Evolutionary conservation across 208 protist species (phyloP).

Genomic region (Dictyostelium gargantuum): DNA sequence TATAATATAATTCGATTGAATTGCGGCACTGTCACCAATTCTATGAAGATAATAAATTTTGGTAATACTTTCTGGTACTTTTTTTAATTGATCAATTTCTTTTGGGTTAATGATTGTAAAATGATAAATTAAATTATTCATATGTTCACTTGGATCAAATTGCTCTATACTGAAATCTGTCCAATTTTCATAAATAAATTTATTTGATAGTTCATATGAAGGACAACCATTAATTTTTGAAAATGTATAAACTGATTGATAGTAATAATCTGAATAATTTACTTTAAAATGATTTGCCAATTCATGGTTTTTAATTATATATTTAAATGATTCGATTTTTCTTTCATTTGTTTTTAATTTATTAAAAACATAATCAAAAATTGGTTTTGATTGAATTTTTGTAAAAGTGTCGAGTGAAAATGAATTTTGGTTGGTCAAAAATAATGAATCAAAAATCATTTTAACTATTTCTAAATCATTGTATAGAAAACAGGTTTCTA

Average conservation of each 20-base stretch:
- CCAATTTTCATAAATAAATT: background rate
- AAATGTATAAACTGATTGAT: background rate
- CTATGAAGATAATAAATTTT: too few relatives aligned
- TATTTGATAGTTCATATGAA: background rate
- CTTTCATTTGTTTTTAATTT: background rate
- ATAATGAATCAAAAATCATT: background rate
- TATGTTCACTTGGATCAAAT: background rate
- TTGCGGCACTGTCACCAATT: background rate
- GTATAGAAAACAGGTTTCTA: background rate
- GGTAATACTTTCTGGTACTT: background rate
- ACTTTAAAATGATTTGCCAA: background rate
- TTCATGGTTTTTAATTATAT: background rate
- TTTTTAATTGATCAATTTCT: background rate
- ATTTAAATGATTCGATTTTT: background rate
- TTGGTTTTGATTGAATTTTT: background rate
- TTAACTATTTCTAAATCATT: background rate
- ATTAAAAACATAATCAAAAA: background rate
- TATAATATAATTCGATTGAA: background rate
- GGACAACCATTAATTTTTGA: background rate
- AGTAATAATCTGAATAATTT: background rate
- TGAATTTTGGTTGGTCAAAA: too few relatives aligned
- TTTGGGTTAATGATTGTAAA: background rate
- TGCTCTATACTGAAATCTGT: background rate
- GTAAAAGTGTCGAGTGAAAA: background rate
- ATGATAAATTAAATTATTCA: background rate